These are phyloP conservation scores for Aspergillus brunneoviolaceus DNA, from an alignment of 2,329 filamentous ascomycete genomes.

Conservation along the genomic window DNA sequence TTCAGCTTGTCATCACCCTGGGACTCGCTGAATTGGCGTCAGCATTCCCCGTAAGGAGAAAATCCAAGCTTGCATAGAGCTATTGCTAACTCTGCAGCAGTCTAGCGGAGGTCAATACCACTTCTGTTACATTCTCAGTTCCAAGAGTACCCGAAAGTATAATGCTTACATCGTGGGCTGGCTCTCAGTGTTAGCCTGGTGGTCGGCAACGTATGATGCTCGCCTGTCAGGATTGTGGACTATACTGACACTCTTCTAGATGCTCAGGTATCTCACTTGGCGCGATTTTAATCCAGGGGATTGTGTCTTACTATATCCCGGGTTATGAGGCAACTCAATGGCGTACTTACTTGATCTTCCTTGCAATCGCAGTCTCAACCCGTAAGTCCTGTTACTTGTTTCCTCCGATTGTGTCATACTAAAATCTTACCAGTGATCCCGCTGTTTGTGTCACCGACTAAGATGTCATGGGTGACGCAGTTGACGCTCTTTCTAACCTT, in stretches of 20 bases:
- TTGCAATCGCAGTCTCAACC: constrained; percentile 10
- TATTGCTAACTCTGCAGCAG: not conserved
- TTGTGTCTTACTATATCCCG: constrained; percentile 17
- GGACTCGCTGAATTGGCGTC: constrained; percentile 27
- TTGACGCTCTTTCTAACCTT: constrained; percentile 5
- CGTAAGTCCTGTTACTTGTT: constrained; percentile 1
- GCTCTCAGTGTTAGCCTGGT: constrained; percentile 22
- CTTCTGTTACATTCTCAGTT: constrained; percentile 23
- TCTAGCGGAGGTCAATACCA: constrained; percentile 22
- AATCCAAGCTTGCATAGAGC: not conserved
- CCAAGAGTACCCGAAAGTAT: constrained; percentile 7
- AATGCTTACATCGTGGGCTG: constrained; percentile 20
- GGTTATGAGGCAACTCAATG: constrained; percentile 17
- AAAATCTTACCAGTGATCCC: constrained; percentile 10
- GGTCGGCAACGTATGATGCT: constrained; percentile 9
- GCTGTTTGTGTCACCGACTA: constrained; percentile 9
- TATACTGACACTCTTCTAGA: not conserved
- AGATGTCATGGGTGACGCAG: constrained; percentile 1
- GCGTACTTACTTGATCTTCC: constrained; percentile 21
- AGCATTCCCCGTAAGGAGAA: constrained; percentile 21
- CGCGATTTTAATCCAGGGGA: constrained; percentile 8
- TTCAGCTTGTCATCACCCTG: constrained; percentile 23
- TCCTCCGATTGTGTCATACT: not conserved
- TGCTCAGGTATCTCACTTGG: constrained; percentile 13
- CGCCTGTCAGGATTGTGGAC: not conserved